Base-by-base conservation (phyloP, 2,329 filamentous ascomycete genomes). In the Raffaelea deltoideospora region DNA sequence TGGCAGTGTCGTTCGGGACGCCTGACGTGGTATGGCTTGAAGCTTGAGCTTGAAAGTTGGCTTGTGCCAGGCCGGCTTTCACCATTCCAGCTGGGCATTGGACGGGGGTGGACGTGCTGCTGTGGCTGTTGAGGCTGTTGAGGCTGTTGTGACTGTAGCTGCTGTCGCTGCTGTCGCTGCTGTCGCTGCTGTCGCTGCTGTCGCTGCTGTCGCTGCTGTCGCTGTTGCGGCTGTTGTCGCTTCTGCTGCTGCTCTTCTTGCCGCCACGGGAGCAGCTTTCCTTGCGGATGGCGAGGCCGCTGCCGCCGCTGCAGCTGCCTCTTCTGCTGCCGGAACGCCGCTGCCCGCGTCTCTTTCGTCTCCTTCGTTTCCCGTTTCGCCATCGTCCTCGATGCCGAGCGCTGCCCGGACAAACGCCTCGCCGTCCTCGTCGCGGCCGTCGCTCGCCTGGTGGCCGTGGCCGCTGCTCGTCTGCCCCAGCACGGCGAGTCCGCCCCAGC, bases 341-440 rank as follows among this genome's bases (percentile, higher is more conserved):
- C n/a, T 14, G 13, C 22, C 29, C 14, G 15, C 20, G 21, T 20
- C 24, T 5, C 28, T 17, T 17, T 30, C n/a, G 31, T 22, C 14
- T 24, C 33, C 6, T 33, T 20, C 11, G 20, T 22, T 15, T 39
- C 39, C 23, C 11, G 20, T 22, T 15, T 39, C 39, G 3, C 21
- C 35, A 14, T 41, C 41, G 11, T 41, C 40, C 13, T 26, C 20
- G n/a, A 44, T 35, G 2, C 42, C 43, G n/a, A 45, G 37, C 11
- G 32, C 38, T 5, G 38, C 39, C 10, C 34, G 33, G 24, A 46
- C 31, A 13, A 30, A 6, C 3, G 26, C 35, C 1, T 24, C 38
- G 17, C 37, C 44, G 11, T 41, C 40, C 26, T 39, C 37, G 20
- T 34, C 37, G 17, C 27, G 27, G 9, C 34, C 31, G 3, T 30